phyloP scores from a whole-genome alignment of 441 rosid species.

The Gossypium davidsonii region DNA sequence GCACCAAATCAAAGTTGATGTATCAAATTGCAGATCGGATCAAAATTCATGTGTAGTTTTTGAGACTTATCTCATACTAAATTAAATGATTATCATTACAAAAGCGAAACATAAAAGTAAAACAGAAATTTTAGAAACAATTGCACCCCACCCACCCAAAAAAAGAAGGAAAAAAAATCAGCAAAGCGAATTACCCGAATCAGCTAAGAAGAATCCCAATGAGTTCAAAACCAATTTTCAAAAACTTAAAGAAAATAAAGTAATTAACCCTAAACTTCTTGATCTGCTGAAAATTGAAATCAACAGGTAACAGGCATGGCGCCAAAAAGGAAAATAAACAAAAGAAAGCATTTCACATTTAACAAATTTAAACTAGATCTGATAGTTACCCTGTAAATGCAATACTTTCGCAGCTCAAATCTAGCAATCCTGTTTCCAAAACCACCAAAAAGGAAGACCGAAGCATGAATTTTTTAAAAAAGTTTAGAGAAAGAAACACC shows the following conservation, averaged over 20 bases:
- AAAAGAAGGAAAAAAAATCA: background rate
- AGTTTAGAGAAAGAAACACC: background rate
- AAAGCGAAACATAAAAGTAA: background rate
- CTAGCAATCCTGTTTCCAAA: slow-evolving; percentile 34
- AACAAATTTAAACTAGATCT: slow-evolving; percentile 47
- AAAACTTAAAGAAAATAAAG: background rate
- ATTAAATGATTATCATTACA: background rate
- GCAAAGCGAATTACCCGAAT: background rate
- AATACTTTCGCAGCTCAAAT: slow-evolving; percentile 28
- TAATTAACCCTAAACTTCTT: slow-evolving; percentile 3
- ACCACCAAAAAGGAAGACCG: slow-evolving; percentile 14
- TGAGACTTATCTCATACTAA: too few species aligned
- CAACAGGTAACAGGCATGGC: slow-evolving; percentile 12
- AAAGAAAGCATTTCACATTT: background rate
- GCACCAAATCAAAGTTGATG: too few species aligned
- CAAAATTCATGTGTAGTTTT: too few species aligned
- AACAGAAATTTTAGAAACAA: background rate
- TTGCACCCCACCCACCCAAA: background rate
- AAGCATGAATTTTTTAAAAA: slow-evolving; percentile 15
- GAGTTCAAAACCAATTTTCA: background rate
- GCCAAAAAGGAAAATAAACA: slow-evolving; percentile 13
- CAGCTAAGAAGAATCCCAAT: background rate
- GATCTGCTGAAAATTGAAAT: slow-evolving; percentile 16
- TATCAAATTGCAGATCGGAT: too few species aligned
- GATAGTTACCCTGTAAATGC: slow-evolving; percentile 40